Evolutionary conservation across 2,329 filamentous ascomycete genomes (phyloP), one percentile per base, ranked within the genome.

Genomic region (Cladosporium sp.): DNA sequence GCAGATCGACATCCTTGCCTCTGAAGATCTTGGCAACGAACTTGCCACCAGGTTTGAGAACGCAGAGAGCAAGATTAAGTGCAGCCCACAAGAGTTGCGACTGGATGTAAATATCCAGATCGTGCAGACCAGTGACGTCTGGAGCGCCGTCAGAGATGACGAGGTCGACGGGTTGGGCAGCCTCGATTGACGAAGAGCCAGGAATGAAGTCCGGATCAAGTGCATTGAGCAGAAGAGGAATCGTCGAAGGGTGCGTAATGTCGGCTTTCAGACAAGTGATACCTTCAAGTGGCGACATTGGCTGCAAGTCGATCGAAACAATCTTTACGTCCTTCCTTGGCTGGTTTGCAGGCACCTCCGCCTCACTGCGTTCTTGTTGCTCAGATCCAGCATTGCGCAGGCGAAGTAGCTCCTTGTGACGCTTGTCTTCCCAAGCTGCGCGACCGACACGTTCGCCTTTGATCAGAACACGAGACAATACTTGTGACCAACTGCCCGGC

Each of bases 21-120:
- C 94, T 80, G 77, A 99, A 99, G 60, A 99, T 97, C 78, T 99
- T 99, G 59, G 94, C 94, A 7, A 99, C 93, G 66, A 99, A 99
- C 69, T 91, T 96, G 61, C 94, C 94, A 42, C 94, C 94, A 0
- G 92, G 92, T 59, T 89, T 89, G 20, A 99, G 83, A 12, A 99
- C 91, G 70, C 93, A 96, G 12, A 97, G 84, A 0, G 94, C 91
- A 2, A 99, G 84, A 72, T 97, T 96, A 19, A 99, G 83, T 0
- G 94, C 94, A 0, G 93, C 91, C 73, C 95, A 97, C 50, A 99
- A 86, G 8, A 99, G 82, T 74, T 97, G 94, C 8, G 90, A 92
- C 75, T 99, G 94, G 17, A 99, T 90, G 74, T 99, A 99, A 65
- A 97, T 97, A 74, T 99, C 94, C 35, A 99, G 84, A 72, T 99